Percentiles rank a stretch among this genome's conserved stretches.
Conservation (phyloP, 2,329 filamentous ascomycete species). For the Thelonectria discophora region DNA sequence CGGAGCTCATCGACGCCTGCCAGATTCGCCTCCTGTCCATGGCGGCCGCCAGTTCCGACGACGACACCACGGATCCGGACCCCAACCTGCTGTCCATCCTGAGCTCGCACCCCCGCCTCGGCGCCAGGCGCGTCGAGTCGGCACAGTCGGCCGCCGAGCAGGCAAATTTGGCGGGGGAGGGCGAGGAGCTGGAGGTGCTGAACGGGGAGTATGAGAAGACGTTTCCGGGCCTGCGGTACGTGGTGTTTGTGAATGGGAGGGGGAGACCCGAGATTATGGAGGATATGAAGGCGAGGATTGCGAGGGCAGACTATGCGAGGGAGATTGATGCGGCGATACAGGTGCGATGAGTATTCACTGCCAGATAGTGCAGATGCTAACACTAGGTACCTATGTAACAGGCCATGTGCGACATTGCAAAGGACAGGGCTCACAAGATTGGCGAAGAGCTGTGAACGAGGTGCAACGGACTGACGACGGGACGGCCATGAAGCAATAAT, state of each 20-base stretch:
- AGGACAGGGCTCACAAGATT: slow-evolving; percentile 69
- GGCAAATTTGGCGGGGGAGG: slow-evolving; percentile 72
- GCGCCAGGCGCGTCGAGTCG: slow-evolving; percentile 83
- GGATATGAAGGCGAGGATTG: slow-evolving; percentile 81
- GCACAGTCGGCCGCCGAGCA: slow-evolving; percentile 84
- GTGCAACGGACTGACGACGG: background rate
- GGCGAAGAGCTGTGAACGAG: background rate
- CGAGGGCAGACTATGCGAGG: slow-evolving; percentile 67
- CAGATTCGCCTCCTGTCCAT: slow-evolving; percentile 70
- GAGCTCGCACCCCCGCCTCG: slow-evolving; percentile 83
- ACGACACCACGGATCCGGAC: slow-evolving; percentile 39
- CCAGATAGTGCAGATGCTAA: slow-evolving; percentile 23
- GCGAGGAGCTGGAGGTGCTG: slow-evolving; percentile 68
- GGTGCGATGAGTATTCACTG: slow-evolving; percentile 57
- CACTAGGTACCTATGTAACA: no score
- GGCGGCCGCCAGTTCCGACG: slow-evolving; percentile 60
- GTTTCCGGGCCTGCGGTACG: slow-evolving; percentile 86
- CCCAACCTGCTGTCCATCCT: slow-evolving; percentile 75
- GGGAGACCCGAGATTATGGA: slow-evolving; percentile 78
- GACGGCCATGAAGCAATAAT: background rate
- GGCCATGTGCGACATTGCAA: slow-evolving; percentile 94
- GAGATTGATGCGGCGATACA: slow-evolving; percentile 80
- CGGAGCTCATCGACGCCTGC: slow-evolving; percentile 73
- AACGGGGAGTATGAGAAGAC: slow-evolving; percentile 82
- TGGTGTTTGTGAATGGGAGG: slow-evolving; percentile 90